Conservation (phyloP, 2,329 filamentous ascomycete species). For the Claviceps spartinae region DNA sequence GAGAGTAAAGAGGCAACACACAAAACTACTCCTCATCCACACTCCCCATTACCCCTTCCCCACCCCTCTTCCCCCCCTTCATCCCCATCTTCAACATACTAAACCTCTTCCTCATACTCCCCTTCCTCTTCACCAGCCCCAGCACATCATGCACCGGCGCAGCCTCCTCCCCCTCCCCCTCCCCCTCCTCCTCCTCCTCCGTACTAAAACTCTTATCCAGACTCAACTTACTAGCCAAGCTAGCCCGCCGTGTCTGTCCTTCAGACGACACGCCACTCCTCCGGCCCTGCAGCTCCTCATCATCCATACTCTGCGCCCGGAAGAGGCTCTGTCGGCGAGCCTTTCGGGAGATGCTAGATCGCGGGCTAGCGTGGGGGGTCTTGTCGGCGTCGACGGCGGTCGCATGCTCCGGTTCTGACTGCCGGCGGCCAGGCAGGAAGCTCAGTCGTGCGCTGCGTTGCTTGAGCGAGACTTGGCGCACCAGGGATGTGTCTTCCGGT, state of each 20-base stretch:
- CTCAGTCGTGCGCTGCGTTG: constrained; percentile 41
- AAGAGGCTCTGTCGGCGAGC: constrained; percentile 30
- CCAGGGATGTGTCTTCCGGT: constrained; percentile 36
- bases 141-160: constrained; percentile 15
- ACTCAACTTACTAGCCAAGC: constrained; percentile 15
- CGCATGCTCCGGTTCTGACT: constrained; percentile 25
- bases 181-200: constrained; percentile 8
- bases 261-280: background rate
- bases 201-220: constrained; percentile 14
- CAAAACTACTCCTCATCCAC: constrained; percentile 38
- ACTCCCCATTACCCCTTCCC: constrained; percentile 36
- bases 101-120: constrained; percentile 62
- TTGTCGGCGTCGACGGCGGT: constrained; percentile 16
- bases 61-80: constrained; percentile 46
- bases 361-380: constrained; percentile 17
- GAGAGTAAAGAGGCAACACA: background rate
- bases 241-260: constrained; percentile 10
- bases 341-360: constrained; percentile 22
- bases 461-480: constrained; percentile 37
- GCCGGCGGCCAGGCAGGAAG: constrained; percentile 38
- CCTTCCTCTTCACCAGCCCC: constrained; percentile 31
- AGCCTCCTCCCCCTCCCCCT: constrained; percentile 6
- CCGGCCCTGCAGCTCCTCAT: constrained; percentile 9
- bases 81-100: constrained; percentile 65
- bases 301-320: constrained; percentile 23